These are phyloP conservation scores for Aspergillus pseudotamarii DNA, from an alignment of 2,329 filamentous ascomycete species.

Conservation along the genomic window DNA sequence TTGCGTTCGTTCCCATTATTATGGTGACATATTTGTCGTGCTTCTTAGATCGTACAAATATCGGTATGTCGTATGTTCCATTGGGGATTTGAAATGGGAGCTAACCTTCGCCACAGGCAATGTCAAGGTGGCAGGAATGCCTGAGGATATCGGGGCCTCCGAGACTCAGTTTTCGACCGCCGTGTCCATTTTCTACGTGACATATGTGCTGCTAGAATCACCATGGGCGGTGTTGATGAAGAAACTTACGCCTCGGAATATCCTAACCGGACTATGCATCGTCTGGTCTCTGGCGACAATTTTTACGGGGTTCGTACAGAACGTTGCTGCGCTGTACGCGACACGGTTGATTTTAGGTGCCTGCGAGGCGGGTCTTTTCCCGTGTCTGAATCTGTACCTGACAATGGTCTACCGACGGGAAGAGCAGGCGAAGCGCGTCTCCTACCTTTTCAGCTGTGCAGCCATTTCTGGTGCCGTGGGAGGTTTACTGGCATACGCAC, in stretches of 20 bases:
- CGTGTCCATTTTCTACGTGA: constrained; percentile 56
- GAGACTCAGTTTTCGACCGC: constrained; percentile 50
- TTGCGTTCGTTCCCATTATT: constrained; percentile 55
- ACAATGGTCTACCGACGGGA: constrained; percentile 46
- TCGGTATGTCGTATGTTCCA: constrained; percentile 37
- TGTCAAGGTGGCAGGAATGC: constrained; percentile 52
- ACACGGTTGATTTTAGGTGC: constrained; percentile 43
- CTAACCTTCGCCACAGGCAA: constrained; percentile 41
- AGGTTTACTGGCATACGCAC: constrained; percentile 42
- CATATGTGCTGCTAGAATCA: constrained; percentile 54
- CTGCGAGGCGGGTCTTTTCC: constrained; percentile 45
- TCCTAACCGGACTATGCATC: constrained; percentile 44
- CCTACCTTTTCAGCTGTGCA: constrained; percentile 44
- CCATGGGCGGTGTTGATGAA: constrained; percentile 54
- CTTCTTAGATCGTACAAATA: constrained; percentile 59
- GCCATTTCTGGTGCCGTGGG: constrained; percentile 46
- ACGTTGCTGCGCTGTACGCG: constrained; percentile 45
- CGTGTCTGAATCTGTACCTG: constrained; percentile 43
- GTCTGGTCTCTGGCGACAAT: constrained; percentile 55
- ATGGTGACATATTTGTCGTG: constrained; percentile 59
- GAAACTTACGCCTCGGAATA: constrained; percentile 47
- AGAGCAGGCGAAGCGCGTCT: constrained; percentile 45
- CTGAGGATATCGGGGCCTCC: constrained; percentile 47
- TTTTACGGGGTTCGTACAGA: constrained; percentile 51
- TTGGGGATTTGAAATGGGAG: neutral